These are phyloP conservation scores for Camelina neglecta DNA, from an alignment of 345 rosid genomes.

Conservation along the genomic window DNA sequence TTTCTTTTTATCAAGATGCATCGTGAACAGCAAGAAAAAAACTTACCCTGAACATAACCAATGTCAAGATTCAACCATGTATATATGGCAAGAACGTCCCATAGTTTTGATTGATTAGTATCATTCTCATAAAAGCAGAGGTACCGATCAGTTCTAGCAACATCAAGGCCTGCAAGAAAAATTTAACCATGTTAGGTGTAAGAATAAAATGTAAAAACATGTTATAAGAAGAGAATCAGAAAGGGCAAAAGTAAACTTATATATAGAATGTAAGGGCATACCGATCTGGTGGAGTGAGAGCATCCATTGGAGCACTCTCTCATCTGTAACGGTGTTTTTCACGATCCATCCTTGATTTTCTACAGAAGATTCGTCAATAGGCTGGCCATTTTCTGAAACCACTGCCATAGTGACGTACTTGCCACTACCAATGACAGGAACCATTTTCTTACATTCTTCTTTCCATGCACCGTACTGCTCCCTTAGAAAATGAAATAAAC, in stretches of 20 bases:
- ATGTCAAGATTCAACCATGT: conserved; percentile 90
- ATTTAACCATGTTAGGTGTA: conserved; percentile 12
- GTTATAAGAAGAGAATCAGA: not conserved
- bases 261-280: conserved; percentile 36
- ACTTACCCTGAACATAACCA: conserved; percentile 87
- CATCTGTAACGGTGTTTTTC: conserved; percentile 55
- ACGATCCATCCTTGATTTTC: conserved; percentile 50
- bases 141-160: conserved; percentile 84
- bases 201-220: conserved; percentile 12
- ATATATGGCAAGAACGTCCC: conserved; percentile 87
- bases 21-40: conserved; percentile 14
- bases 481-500: conserved; percentile 52
- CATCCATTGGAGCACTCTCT: conserved; percentile 83
- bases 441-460: conserved; percentile 77
- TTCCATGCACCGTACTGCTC: conserved; percentile 78
- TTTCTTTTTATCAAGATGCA: not conserved
- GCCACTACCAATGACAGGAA: conserved; percentile 86
- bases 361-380: conserved; percentile 50
- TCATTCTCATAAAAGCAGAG: conserved; percentile 79
- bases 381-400: conserved; percentile 65
- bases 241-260: not conserved
- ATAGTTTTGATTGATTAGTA: conserved; percentile 75
- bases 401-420: conserved; percentile 65
- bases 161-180: conserved; percentile 80
- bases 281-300: conserved; percentile 85